A percentile compares a stretch with the other conserved stretches of the same genome.
These are phyloP conservation scores for Parastagonospora avenae DNA, from an alignment of 2,329 filamentous ascomycete genomes.

Conservation along the genomic window DNA sequence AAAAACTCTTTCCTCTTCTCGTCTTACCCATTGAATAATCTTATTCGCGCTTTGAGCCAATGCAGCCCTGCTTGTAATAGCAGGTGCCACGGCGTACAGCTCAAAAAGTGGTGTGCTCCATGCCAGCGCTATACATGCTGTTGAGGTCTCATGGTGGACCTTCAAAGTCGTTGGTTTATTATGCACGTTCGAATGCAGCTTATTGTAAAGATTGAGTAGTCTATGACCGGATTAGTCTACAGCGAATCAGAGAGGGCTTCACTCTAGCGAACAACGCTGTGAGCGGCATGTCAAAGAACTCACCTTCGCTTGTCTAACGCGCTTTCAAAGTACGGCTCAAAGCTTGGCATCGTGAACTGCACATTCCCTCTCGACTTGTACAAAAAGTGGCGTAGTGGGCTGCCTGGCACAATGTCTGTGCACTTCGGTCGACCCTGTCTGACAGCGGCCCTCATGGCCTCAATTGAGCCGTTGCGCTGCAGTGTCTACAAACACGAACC, in stretches of 20 bases:
- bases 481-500: conserved; percentile 46
- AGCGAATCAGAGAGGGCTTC: background rate
- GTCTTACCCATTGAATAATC: conserved; percentile 87
- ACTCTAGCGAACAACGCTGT: background rate
- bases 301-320: conserved; percentile 67
- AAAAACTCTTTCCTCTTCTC: conserved; percentile 92
- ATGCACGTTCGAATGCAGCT: conserved; percentile 84
- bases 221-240: conserved; percentile 1
- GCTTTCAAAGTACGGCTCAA: conserved; percentile 69
- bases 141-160: conserved; percentile 79
- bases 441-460: conserved; percentile 74
- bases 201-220: conserved; percentile 78
- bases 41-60: conserved; percentile 86
- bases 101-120: conserved; percentile 94
- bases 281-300: conserved; percentile 20
- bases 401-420: conserved; percentile 78
- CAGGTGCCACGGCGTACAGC: conserved; percentile 91
- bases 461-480: conserved; percentile 74
- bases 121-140: conserved; percentile 74
- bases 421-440: conserved; percentile 72
- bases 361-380: conserved; percentile 96
- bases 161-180: conserved; percentile 83
- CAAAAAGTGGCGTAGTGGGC: conserved; percentile 84
- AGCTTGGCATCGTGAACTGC: conserved; percentile 90
- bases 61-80: conserved; percentile 64